Percentiles rank a stretch among this genome's conserved stretches.
Evolutionary conservation across 371 early-diverging fungal species (phyloP).

Genomic region (Syncephalastrum sp.): DNA sequence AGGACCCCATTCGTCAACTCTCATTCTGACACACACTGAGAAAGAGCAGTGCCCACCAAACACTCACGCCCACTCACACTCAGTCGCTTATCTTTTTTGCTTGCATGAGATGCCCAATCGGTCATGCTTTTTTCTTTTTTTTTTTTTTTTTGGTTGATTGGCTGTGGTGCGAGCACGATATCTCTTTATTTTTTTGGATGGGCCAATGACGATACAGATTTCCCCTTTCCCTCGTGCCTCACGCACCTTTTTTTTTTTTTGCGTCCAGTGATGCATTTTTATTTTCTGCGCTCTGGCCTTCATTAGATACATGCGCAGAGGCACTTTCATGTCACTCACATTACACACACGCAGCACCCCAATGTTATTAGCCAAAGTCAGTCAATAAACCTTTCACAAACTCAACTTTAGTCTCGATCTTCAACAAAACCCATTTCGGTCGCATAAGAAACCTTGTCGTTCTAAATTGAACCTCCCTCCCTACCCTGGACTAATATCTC

Average conservation of each 20-base stretch:
- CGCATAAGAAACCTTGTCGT: conserved; percentile 19
- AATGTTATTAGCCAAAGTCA: too few species aligned
- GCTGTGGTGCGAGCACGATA: conserved; percentile 1
- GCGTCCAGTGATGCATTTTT: too few species aligned
- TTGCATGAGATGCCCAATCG: background rate
- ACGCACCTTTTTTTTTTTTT: too few species aligned
- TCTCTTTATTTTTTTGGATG: background rate
- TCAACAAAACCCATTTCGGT: conserved; percentile 13
- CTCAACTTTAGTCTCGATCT: conserved; percentile 8
- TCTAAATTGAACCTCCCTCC: conserved; percentile 24
- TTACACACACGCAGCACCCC: too few species aligned
- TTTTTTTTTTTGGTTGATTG: background rate
- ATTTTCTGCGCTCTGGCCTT: too few species aligned
- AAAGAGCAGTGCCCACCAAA: too few species aligned
- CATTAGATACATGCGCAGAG: too few species aligned
- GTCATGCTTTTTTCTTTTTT: background rate
- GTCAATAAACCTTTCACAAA: background rate
- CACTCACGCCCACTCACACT: background rate
- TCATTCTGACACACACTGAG: too few species aligned
- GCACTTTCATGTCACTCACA: too few species aligned
- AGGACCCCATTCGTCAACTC: too few species aligned
- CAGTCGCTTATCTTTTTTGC: conserved; percentile 6
- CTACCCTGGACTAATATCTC: conserved; percentile 8
- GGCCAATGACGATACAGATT: background rate
- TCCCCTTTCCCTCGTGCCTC: conserved; percentile 1